A percentile compares a stretch with the other conserved stretches of the same genome.
These are phyloP conservation scores for Mycena maculata DNA, from an alignment of 768 basidiomycete genomes.

Conservation along the genomic window DNA sequence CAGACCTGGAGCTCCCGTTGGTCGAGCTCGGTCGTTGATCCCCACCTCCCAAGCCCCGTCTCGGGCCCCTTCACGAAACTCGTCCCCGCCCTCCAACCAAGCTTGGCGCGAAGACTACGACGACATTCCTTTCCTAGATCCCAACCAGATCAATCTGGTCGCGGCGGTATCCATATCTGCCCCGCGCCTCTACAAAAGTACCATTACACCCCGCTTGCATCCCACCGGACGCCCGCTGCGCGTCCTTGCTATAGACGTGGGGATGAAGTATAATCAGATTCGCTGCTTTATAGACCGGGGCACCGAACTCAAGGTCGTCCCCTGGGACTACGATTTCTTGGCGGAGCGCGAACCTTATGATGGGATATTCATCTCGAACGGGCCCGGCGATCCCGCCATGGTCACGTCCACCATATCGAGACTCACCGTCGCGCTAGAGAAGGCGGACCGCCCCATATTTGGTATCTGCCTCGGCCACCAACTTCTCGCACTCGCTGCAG, in stretches of 20 bases:
- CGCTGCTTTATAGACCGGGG: constrained; percentile 94
- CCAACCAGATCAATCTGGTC: constrained; percentile 91
- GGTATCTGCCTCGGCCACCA: constrained; percentile 99
- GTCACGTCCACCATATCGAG: constrained; percentile 77
- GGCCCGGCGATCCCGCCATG: constrained; percentile 95
- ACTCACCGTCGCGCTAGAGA: constrained; percentile 74
- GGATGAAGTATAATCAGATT: constrained; percentile 99
- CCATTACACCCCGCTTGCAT: constrained; percentile 67
- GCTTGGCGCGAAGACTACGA: constrained; percentile 89
- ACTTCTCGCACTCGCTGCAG: constrained; percentile 93
- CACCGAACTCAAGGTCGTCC: constrained; percentile 95
- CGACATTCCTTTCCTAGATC: constrained; percentile 86
- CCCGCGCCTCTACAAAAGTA: constrained; percentile 77
- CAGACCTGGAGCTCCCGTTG: constrained; percentile 57
- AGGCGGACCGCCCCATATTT: constrained; percentile 88
- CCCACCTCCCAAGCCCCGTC: constrained; percentile 46
- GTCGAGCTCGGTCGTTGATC: constrained; percentile 46
- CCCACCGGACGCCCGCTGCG: constrained; percentile 85
- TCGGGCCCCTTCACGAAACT: constrained; percentile 57
- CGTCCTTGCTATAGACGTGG: constrained; percentile 93
- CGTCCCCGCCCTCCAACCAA: constrained; percentile 63
- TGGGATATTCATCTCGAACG: constrained; percentile 97
- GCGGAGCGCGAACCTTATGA: constrained; percentile 86
- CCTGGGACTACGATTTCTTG: constrained; percentile 96
- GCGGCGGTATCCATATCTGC: constrained; percentile 82